Base-by-base conservation (phyloP, 2,329 filamentous ascomycete species). In the Monosporascus ibericus region DNA sequence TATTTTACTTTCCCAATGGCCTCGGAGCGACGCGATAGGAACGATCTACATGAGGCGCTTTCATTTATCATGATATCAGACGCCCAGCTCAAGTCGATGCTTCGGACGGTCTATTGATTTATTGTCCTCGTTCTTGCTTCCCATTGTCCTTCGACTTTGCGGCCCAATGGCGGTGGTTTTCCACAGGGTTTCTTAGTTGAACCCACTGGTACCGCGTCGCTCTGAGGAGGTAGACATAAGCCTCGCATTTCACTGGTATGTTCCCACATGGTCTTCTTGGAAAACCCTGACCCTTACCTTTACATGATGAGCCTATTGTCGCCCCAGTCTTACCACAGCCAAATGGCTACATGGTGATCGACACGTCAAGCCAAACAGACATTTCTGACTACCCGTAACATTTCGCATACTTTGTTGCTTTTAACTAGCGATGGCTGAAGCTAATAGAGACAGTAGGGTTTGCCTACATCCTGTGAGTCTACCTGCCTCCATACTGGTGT, bases 271-370 rank as follows among this genome's bases (percentile, higher is more conserved):
- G 42, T 27, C 6, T 51, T 50, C 37, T 48, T 47, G 51, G 3
- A 20, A 17, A n/a, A 11, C 36, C 6, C 48, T 36, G 36, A 48
- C 40, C 39, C 27, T 44, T 49, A 49, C 20, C 47, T 40, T 60
- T 61, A 55, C 53, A 75, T 81, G 78, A 81, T 81, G 78, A 81
- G 71, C 68, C 71, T 67, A 67, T 71, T 77, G 78, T 81, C 78
- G 78, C 78, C 78, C 78, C 78, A 79, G 78, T 76, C 78, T 75
- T 77, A 81, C 61, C 68, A 64, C 52, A 52, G 63, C 61, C 64
- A 56, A 60, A 48, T 48, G 56, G 55, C 66, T 65, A 63, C 55
- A 73, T 81, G 78, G 76, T 81, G 78, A 81, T 74, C 68, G 75
- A 80, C 78, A 72, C 66, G 72, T 75, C 73, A 70, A 71, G 72